These are phyloP conservation scores for Periconia sp. DNA, from an alignment of 2,329 filamentous ascomycete species.

Conservation along the genomic window DNA sequence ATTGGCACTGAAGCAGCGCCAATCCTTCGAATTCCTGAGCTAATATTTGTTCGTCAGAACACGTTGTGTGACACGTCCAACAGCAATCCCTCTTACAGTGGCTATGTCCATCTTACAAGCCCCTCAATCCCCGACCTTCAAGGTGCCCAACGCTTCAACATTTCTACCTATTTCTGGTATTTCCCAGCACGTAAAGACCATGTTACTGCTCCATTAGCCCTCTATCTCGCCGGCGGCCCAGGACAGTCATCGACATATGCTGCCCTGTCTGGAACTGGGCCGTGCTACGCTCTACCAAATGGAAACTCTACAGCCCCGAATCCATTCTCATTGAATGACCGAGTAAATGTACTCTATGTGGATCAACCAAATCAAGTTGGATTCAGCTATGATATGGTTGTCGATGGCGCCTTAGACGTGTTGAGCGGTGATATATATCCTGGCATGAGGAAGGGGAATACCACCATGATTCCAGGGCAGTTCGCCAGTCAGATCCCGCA, in stretches of 20 bases:
- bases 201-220: constrained; percentile 20
- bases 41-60: no score
- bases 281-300: constrained; percentile 3
- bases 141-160: constrained; percentile 22
- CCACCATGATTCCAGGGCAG: constrained; percentile 4
- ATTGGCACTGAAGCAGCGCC: no score
- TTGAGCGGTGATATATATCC: no score
- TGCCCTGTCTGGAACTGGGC: constrained; percentile 10
- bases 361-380: constrained; percentile 13
- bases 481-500: constrained; percentile 7
- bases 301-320: constrained; percentile 8
- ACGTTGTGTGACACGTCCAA: no score
- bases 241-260: constrained; percentile 17
- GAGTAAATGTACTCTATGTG: constrained; percentile 12
- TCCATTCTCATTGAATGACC: constrained; percentile 11
- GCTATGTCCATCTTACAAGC: constrained; percentile 61
- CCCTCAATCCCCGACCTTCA: constrained; percentile 30
- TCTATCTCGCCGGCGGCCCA: constrained; percentile 18
- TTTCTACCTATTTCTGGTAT: constrained; percentile 32
- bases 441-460: no score
- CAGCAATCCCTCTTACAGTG: no score
- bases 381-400: constrained; percentile 10
- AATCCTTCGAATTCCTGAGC: no score
- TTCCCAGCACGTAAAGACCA: constrained; percentile 20
- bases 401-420: constrained; percentile 9